A percentile compares a stretch with the other conserved stretches of the same genome.
phyloP scores from a whole-genome alignment of 83 land plant genomes.

The Thuja plicata region DNA sequence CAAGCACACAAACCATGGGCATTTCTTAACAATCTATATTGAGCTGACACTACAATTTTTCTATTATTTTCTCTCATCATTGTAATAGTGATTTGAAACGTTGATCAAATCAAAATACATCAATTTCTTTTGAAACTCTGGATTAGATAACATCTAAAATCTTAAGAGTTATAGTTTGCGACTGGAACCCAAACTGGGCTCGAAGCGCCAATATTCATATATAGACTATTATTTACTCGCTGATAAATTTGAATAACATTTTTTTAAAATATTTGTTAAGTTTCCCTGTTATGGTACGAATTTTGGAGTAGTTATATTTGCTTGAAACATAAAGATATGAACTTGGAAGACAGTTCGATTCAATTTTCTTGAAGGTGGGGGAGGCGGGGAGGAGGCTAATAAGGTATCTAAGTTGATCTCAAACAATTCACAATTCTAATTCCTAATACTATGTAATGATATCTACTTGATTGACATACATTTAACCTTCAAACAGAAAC shows the following conservation, averaged over 20 bases:
- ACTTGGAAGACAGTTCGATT: not conserved
- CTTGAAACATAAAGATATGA: not conserved
- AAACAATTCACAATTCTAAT: not conserved
- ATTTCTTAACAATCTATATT: no score
- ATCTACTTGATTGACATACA: not conserved
- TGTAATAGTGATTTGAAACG: no score
- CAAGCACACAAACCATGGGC: no score
- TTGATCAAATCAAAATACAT: no score
- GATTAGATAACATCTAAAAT: not conserved
- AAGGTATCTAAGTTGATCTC: not conserved
- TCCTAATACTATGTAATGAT: not conserved
- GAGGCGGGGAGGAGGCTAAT: not conserved
- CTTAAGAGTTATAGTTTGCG: not conserved
- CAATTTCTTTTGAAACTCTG: no score
- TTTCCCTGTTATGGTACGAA: not conserved
- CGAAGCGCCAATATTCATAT: not conserved
- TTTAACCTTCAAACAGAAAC: not conserved
- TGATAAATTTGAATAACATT: no score
- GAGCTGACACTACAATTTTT: no score
- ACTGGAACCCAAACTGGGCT: not conserved
- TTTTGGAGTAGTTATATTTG: not conserved
- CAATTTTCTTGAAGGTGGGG: not conserved
- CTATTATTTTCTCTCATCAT: no score
- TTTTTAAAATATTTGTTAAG: no score
- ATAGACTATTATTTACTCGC: no score